Percentiles rank a stretch among this genome's conserved stretches.
These are phyloP conservation scores for Oryza coarctata DNA, from an alignment of 176 grass and related monocot species.

Conservation along the genomic window DNA sequence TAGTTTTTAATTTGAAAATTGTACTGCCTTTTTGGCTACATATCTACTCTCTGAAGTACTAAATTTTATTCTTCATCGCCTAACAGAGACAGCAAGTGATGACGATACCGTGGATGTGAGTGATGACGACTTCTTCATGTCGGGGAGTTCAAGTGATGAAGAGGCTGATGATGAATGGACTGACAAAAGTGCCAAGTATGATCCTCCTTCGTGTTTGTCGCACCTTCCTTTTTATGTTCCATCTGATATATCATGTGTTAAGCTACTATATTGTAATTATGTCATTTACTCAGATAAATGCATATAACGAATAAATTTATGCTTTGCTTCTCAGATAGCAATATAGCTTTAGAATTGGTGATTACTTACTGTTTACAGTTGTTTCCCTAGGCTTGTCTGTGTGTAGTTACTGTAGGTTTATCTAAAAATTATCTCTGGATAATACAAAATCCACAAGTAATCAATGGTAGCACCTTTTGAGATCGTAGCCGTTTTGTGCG, in stretches of 20 bases:
- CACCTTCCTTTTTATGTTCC: neutral
- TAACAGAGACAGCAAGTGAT: constrained; percentile 89
- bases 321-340: neutral
- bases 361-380: neutral
- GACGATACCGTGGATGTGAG: constrained; percentile 91
- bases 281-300: neutral
- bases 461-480: neutral
- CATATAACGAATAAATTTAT: neutral
- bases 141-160: constrained; percentile 96
- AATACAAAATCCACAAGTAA: too few species aligned
- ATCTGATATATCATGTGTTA: constrained; percentile 3
- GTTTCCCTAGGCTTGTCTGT: neutral
- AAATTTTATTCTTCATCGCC: constrained; percentile 20
- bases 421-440: too few species aligned
- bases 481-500: neutral
- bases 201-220: neutral
- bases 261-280: neutral
- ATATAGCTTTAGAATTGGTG: neutral
- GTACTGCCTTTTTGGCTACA: neutral
- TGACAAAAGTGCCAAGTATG: constrained; percentile 93
- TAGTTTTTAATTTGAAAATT: neutral
- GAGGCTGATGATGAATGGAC: constrained; percentile 98
- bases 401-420: neutral
- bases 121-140: constrained; percentile 96
- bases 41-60: constrained; percentile 27